Evolutionary conservation across 2,329 filamentous ascomycete genomes (phyloP), one percentile per base, ranked within the genome.

Genomic region (Microcyclospora tardicrescens): DNA sequence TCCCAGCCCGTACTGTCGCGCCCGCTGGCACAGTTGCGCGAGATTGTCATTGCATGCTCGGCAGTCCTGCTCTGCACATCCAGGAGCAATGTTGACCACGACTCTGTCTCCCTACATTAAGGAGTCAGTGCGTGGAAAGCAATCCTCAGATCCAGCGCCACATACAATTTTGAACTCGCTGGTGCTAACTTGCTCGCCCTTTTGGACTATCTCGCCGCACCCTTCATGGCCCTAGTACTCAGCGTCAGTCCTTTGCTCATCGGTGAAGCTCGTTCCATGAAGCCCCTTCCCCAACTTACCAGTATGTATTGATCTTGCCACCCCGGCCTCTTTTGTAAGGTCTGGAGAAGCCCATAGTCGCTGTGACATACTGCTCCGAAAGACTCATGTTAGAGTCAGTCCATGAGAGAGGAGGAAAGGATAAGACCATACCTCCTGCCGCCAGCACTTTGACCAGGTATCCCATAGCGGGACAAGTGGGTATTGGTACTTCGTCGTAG

Each of bases 1-100:
- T 0, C 64, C 64, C 14, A 67, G 64, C 0, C 64, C 64, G 1
- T 64, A 64, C 66, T 63, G 33, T 60, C 58, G 0, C 61, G 53
- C 13, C 41, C 37, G 10, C 34, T 61, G 54, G 35, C 61, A 64
- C 0, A 64, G 47, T 41, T 65, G 61, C 3, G 55, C 41, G 1
- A 67, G 43, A 29, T 62, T 60, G 1, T 59, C 54, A 2, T 57
- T 61, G 35, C 64, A 68, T 40, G 67, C 62, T 0, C 54, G 37
- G 44, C 61, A 65, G 14, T 47, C 45, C 3, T 39, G 24, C 3
- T 41, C 19, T 4, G 55, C 55, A 39, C 62, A 64, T 9, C 60
- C 56, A 8, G 57, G 54, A 15, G 58, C 51, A 1, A 49, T 49
- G 38, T 56, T 47, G 16, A 61, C 46, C 8, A 52, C 55, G 14